Percentiles rank a stretch among this genome's conserved stretches.
Evolutionary conservation across 2,329 filamentous ascomycete species (phyloP).

Genomic region (Zasmidium angulare): DNA sequence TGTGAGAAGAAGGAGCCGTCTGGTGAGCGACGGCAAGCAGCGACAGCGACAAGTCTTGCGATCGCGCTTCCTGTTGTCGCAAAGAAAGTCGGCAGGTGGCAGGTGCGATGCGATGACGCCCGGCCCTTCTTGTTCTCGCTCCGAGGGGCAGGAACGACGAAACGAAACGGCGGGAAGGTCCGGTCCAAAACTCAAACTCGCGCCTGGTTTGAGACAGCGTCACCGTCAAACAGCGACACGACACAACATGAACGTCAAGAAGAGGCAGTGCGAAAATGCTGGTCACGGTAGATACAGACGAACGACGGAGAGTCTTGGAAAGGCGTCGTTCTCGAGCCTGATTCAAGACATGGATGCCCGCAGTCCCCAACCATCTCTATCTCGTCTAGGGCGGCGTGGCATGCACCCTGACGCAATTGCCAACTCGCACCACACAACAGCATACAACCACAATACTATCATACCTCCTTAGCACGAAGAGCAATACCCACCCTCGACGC

Average conservation of each 20-base stretch:
- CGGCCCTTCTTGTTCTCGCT: not conserved
- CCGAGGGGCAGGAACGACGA: not conserved
- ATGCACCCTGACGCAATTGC: not conserved
- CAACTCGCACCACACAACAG: not conserved
- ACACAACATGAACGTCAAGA: not conserved
- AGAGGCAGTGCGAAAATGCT: not conserved
- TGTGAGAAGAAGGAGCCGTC: not conserved
- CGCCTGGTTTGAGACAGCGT: not conserved
- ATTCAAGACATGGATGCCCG: not conserved
- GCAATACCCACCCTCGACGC: not conserved
- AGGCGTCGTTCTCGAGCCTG: not conserved
- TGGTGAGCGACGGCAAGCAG: not conserved
- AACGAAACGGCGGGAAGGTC: not conserved
- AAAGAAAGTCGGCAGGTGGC: not conserved
- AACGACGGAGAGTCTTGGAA: not conserved
- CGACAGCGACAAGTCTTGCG: not conserved
- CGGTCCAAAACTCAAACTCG: not conserved
- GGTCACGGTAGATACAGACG: not conserved
- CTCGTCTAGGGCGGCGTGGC: not conserved
- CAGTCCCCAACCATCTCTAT: not conserved
- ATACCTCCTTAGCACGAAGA: not conserved
- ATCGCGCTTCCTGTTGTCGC: no score
- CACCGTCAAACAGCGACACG: not conserved
- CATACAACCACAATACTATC: no score
- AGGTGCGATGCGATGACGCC: not conserved